Evolutionary conservation across 176 grass and related monocot genomes (phyloP).

Genomic region (Oryza meyeriana): DNA sequence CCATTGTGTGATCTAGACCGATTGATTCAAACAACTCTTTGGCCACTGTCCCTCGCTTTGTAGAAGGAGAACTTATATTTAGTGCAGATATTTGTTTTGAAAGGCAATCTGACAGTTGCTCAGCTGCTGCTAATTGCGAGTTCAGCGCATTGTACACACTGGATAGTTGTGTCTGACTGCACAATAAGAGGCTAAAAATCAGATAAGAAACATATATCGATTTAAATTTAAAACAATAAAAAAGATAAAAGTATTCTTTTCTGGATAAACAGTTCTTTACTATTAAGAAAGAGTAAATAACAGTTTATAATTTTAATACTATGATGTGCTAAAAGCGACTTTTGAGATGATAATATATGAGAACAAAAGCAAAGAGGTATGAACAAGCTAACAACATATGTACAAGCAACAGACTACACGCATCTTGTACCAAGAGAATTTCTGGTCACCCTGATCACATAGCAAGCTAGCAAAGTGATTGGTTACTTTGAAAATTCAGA

Average conservation of each 20-base stretch:
- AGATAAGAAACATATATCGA: conserved; percentile 19
- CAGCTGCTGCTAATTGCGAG: conserved; percentile 83
- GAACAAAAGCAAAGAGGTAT: conserved; percentile 8
- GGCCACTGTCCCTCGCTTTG: conserved; percentile 44
- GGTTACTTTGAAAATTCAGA: conserved; percentile 19
- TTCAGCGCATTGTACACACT: conserved; percentile 91
- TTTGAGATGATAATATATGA: not conserved
- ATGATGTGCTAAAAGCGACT: not conserved
- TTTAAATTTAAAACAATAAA: not conserved
- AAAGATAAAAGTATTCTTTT: not conserved
- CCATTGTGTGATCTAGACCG: conserved; percentile 54
- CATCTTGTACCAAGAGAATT: not conserved
- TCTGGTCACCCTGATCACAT: not conserved
- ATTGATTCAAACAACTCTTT: conserved; percentile 91
- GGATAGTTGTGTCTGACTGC: conserved; percentile 71
- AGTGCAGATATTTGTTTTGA: conserved; percentile 77
- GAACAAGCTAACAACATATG: conserved; percentile 9
- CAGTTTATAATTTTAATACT: not conserved
- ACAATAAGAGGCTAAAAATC: conserved; percentile 38
- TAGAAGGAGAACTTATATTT: conserved; percentile 67
- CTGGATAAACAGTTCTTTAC: not conserved
- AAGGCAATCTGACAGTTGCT: conserved; percentile 85
- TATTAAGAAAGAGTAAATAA: not conserved
- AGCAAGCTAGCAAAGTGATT: not conserved
- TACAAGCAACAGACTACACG: not conserved